Evolutionary conservation across 1,284 basidiomycete species (phyloP).

Genomic region (Cystobasidium pallidum): DNA sequence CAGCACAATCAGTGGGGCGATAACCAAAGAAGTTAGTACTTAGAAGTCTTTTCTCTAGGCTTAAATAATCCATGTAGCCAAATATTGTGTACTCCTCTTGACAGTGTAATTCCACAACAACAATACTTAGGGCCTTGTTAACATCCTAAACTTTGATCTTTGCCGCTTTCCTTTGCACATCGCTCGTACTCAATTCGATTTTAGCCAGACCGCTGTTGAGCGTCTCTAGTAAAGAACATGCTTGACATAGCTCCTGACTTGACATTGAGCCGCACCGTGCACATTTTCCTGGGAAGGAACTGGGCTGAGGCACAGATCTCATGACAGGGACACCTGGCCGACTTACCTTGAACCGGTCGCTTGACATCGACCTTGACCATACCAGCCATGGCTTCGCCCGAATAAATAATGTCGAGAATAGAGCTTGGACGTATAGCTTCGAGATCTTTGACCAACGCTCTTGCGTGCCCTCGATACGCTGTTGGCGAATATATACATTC

Average conservation of each 20-base stretch:
- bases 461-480: slow-evolving; percentile 94
- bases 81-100: too few relatives aligned
- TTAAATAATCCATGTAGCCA: neutral
- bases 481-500: slow-evolving; percentile 97
- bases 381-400: slow-evolving; percentile 67
- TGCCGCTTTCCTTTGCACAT: slow-evolving; percentile 10
- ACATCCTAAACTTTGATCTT: neutral
- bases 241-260: slow-evolving; percentile 85
- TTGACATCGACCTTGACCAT: slow-evolving; percentile 60
- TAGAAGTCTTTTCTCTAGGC: neutral
- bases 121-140: neutral
- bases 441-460: slow-evolving; percentile 91
- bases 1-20: neutral
- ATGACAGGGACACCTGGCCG: neutral
- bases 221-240: slow-evolving; percentile 84
- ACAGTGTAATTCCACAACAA: slow-evolving; percentile 1
- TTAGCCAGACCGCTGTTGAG: slow-evolving; percentile 77
- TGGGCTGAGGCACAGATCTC: neutral
- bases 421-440: slow-evolving; percentile 90
- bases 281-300: slow-evolving; percentile 21
- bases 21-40: neutral
- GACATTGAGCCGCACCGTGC: slow-evolving; percentile 81
- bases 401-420: slow-evolving; percentile 88
- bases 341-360: slow-evolving; percentile 42
- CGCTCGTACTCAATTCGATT: slow-evolving; percentile 44